Percentiles rank a stretch among this genome's conserved stretches.
These are phyloP conservation scores for Theobroma grandiflorum DNA, from an alignment of 441 rosid species.

Conservation along the genomic window DNA sequence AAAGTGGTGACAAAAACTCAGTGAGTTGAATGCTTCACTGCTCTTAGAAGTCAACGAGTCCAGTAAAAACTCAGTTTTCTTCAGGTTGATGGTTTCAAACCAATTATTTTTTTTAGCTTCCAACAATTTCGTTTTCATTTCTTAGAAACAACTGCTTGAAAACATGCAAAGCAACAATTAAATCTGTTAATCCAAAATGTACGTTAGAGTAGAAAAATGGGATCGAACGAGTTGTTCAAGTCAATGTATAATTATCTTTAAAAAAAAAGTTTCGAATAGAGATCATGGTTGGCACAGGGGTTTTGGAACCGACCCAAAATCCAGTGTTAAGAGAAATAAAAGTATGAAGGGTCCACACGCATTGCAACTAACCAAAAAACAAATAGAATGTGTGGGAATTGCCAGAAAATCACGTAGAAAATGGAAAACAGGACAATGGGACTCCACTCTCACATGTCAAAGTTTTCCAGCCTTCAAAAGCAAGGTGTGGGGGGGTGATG, in stretches of 20 bases:
- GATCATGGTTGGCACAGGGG: background rate
- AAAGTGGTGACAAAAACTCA: background rate
- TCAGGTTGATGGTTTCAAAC: too few relatives aligned
- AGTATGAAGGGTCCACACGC: slow-evolving; percentile 18
- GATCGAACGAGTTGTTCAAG: background rate
- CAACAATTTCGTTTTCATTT: background rate
- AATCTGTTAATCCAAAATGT: background rate
- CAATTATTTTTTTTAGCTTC: too few relatives aligned
- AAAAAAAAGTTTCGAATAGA: too few relatives aligned
- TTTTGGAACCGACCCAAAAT: background rate
- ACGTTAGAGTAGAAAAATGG: background rate
- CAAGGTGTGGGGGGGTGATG: background rate
- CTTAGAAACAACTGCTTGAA: too few relatives aligned
- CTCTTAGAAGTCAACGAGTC: background rate
- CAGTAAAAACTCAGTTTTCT: background rate
- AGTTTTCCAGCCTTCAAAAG: background rate
- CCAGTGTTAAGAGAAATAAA: background rate
- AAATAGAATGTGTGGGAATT: background rate
- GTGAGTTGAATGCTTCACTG: background rate
- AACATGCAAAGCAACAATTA: too few relatives aligned
- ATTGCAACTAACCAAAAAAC: background rate
- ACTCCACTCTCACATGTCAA: background rate
- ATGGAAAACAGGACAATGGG: background rate
- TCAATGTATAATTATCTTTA: background rate
- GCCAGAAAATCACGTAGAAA: background rate